These are phyloP conservation scores for Moniliophthora roreri DNA, from an alignment of 1,284 basidiomycete genomes.

Conservation along the genomic window DNA sequence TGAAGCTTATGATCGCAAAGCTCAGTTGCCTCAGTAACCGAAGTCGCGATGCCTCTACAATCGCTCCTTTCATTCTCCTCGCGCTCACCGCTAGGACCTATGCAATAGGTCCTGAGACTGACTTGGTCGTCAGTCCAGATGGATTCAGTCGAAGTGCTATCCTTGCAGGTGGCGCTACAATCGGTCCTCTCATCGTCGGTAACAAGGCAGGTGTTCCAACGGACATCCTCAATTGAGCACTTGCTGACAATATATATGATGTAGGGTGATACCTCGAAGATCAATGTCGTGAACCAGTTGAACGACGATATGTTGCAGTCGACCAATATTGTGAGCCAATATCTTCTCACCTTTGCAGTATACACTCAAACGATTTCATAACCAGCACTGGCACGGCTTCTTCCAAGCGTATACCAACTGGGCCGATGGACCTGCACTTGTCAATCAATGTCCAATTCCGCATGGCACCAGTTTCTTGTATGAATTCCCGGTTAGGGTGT, in stretches of 20 bases:
- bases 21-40: too few relatives aligned
- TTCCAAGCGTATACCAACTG: constrained; percentile 37
- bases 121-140: constrained; percentile 12
- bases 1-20: too few relatives aligned
- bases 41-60: too few relatives aligned
- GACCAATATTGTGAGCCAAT: constrained; percentile 15
- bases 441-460: constrained; percentile 46
- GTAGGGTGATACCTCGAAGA: constrained; percentile 16
- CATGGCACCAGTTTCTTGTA: constrained; percentile 33
- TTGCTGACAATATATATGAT: neutral
- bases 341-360: neutral
- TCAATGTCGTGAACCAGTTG: constrained; percentile 25
- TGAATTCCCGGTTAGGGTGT: constrained; percentile 23
- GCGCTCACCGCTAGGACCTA: neutral
- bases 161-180: constrained; percentile 13
- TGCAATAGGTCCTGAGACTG: constrained; percentile 6
- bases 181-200: constrained; percentile 25
- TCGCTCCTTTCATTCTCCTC: neutral
- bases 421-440: constrained; percentile 37
- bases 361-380: neutral
- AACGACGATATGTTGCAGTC: constrained; percentile 19
- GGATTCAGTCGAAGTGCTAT: constrained; percentile 11
- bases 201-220: constrained; percentile 18
- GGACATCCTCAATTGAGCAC: neutral
- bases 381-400: constrained; percentile 53